Conservation (phyloP, 345 rosid genomes). For the Rubroshorea leprosula region DNA sequence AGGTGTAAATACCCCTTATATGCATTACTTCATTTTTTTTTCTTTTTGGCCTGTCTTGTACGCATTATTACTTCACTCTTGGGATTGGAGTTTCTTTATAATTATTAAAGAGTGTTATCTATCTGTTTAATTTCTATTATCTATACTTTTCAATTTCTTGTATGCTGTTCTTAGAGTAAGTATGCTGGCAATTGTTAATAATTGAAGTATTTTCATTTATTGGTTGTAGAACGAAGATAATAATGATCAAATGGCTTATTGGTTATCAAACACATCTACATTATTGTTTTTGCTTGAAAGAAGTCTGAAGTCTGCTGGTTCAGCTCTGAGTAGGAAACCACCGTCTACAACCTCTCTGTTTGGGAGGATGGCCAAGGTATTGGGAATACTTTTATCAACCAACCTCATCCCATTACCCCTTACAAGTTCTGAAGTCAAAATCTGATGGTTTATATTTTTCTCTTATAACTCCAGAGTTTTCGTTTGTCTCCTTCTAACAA, state of each 20-base stretch:
- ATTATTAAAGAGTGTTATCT: too few species aligned
- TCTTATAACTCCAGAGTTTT: not conserved
- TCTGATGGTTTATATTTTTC: constrained; percentile 10
- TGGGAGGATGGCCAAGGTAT: constrained; percentile 96
- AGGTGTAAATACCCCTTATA: not conserved
- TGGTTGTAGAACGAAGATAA: constrained; percentile 72
- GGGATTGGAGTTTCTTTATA: too few species aligned
- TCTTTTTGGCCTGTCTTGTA: too few species aligned
- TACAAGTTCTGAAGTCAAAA: constrained; percentile 2
- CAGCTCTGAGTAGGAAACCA: constrained; percentile 59
- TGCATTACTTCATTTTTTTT: not conserved
- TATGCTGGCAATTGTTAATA: not conserved
- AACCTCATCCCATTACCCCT: too few species aligned
- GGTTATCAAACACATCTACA: constrained; percentile 85
- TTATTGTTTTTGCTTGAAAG: constrained; percentile 82
- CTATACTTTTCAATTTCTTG: not conserved
- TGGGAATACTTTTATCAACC: not conserved
- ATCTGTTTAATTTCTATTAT: not conserved
- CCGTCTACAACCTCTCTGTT: constrained; percentile 79
- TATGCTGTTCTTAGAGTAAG: not conserved
- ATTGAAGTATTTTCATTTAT: constrained; percentile 1
- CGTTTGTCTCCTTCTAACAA: constrained; percentile 23
- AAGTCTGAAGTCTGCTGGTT: constrained; percentile 70
- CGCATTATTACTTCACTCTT: too few species aligned
- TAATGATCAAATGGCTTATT: constrained; percentile 92